Evolutionary conservation across 2,329 filamentous ascomycete genomes (phyloP), one percentile per base, ranked within the genome.

Genomic region (Xylariaceae sp.): DNA sequence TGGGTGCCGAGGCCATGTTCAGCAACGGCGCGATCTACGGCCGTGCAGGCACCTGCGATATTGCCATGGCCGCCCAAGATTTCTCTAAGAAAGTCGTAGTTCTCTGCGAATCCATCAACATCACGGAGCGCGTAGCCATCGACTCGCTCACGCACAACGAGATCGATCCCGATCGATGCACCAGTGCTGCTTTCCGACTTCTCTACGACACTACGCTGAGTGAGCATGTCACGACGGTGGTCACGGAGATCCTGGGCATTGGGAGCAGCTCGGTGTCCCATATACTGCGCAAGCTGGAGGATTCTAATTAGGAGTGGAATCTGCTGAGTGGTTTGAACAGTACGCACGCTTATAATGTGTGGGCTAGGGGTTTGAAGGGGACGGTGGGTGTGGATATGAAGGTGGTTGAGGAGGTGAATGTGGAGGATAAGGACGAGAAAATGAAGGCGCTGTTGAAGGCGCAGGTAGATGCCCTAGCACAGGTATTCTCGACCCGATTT

Each of bases 61-160:
- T 97, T 8, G 91, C 92, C 16, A 86, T 93, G 73, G 82, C 86
- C 34, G 92, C 91, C 5, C 81, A 84, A 41, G 81, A 86, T 45
- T 75, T 82, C 17, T 83, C 85, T 47, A 80, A 91, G 29, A 86
- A 88, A 1, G 88, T 97, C 47, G 83, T 94, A 25, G 88, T 94
- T 3, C 86, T 94, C 48, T 95, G 89, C 66, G 92, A 97, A 71
- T 93, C 86, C 4, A 84, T 97, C 70, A 98, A 97, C 69, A 96
- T 97, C 65, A 93, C 59, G 22, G 79, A 70, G 83, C 85, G 89
- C 47, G 88, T 96, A 10, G 87, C 89, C 6, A 81, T 94, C 12
- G 93, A 97, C 68, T 92, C 89, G 20, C 88, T 97, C 55, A 92
- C 93, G 34, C 85, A 89, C 60, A 98, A 98, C 65, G 93, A 98